Base-by-base conservation (phyloP, 768 basidiomycete species). In the Leccinum imitatum region DNA sequence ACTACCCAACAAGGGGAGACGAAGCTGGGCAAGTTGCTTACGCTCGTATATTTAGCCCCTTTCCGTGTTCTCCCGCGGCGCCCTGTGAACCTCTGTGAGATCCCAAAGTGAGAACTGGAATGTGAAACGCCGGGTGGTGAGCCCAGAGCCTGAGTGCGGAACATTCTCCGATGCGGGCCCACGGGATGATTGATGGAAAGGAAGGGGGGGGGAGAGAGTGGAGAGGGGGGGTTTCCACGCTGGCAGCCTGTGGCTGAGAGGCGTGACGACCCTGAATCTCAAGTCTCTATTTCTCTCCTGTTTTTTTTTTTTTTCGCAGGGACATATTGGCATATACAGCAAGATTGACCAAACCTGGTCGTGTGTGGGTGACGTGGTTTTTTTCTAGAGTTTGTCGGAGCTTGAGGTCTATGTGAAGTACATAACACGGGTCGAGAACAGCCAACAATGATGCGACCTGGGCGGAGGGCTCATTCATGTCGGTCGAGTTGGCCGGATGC, bases 261-360 rank as follows among this genome's bases (percentile, higher is more conserved):
- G 58, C 62, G 56, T 62, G 63, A 70, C 58, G 66, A 71, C 69
- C 70, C 68, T 72, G 70, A 63, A 56, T 59, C 41, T 59, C 19
- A 14, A 46, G 19, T 46, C 44, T 46, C 44, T 46, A n/a, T 46
- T 19, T n/a, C 10, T 46, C 44, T 46, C 44, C 41, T 47, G n/a
- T 44, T 19, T 19, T 37, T 31, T 11, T 31, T 11, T 33, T 33
- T 33, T 46, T 46, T 46, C 44, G 44, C 44, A 46, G n/a, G 44
- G n/a, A 46, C 19, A 46, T 19, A 46, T 46, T 46, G 44, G 44
- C 44, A 33, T 33, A 11, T 23, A 50, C 21, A 50, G 50, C 21
- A 25, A 50, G 21, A 50, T 13, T 27, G 50, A 30, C 50, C 27
- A 27, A 50, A 50, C 25, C 6, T 3, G 50, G 50, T 7, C 27